Base-by-base conservation (phyloP, 805 yeast genomes). In the Metschnikowia aberdeeniae region DNA sequence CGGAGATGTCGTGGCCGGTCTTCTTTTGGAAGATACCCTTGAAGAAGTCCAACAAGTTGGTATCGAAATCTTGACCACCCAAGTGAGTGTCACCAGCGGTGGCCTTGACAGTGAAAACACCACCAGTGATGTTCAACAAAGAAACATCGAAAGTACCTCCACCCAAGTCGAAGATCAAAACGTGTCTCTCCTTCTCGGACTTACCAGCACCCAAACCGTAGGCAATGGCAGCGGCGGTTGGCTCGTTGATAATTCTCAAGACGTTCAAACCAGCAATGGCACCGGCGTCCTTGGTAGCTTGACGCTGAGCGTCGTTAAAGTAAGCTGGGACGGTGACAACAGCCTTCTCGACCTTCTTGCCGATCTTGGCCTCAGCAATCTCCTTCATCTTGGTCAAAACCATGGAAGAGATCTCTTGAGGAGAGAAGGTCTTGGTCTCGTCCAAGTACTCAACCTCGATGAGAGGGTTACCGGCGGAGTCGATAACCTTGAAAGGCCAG, bases 91-190 rank as follows among this genome's bases (percentile, higher is more conserved):
- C 76, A 70, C 76, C 76, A 58, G 76, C 75, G 50, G 97, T 89
- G 60, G 96, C 95, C 80, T 89, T 89, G 64, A 89, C 97, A 67
- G 89, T 89, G 78, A 89, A 89, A 65, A 89, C 89, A 83, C 97
- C 97, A 64, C 92, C 96, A 69, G 89, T 92, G 68, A 89, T 88
- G 68, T 87, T 82, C 63, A 89, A 78, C 59, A 89, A 77, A 42
- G 96, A 89, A 54, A 89, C 97, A 88, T 89, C 97, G 75, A 89
- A 89, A 64, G 97, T 89, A 79, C 97, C 97, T 75, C 97, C 97
- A 81, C 97, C 97, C 65, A 89, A 78, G 74, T 89, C 97, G 78
- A 89, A 89, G 63, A 89, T 89, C 65, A 89, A 78, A 52, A 89
- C 92, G 72, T 86, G 84, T 67, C 73, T 70, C 63, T 70, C 76